Conservation (phyloP, 306 rosid genomes). For the Cucumis melo region DNA sequence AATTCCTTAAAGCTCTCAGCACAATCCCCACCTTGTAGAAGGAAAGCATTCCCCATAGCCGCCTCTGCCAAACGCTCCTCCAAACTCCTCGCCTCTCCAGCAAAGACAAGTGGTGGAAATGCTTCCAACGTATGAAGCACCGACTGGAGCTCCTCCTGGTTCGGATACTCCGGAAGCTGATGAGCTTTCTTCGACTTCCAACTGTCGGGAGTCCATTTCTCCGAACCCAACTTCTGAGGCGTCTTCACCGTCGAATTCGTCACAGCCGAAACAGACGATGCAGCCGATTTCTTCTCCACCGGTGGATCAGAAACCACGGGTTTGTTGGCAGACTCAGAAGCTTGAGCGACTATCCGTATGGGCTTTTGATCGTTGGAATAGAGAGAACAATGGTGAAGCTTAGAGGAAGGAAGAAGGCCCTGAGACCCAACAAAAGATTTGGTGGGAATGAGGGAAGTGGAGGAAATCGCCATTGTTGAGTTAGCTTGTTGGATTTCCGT, state of each 20-base stretch:
- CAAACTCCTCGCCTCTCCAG: slow-evolving; percentile 80
- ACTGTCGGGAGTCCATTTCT: slow-evolving; percentile 51
- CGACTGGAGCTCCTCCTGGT: slow-evolving; percentile 43
- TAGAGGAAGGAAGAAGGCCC: slow-evolving; percentile 19
- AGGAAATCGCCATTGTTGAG: slow-evolving; percentile 36
- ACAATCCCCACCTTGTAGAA: slow-evolving; percentile 86
- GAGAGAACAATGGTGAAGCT: slow-evolving; percentile 26
- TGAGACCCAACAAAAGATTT: slow-evolving; percentile 30
- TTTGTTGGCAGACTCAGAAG: slow-evolving; percentile 76
- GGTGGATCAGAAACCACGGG: slow-evolving; percentile 52
- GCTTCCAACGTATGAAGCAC: slow-evolving; percentile 67
- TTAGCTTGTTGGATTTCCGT: not conserved
- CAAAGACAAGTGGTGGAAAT: slow-evolving; percentile 92
- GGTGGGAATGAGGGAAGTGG: slow-evolving; percentile 29
- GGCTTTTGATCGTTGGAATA: slow-evolving; percentile 8
- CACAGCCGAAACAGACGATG: slow-evolving; percentile 20
- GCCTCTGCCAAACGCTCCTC: slow-evolving; percentile 74
- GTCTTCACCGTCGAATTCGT: slow-evolving; percentile 3
- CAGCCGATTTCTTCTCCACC: slow-evolving; percentile 6
- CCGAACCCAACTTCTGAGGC: slow-evolving; percentile 21
- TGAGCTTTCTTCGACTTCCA: slow-evolving; percentile 85
- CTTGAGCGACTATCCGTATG: slow-evolving; percentile 50
- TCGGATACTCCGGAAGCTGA: slow-evolving; percentile 84
- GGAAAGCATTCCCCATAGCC: slow-evolving; percentile 83
- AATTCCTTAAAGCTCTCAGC: slow-evolving; percentile 99